Evolutionary conservation across 441 rosid species (phyloP).

Genomic region (Erodium moschatum): DNA sequence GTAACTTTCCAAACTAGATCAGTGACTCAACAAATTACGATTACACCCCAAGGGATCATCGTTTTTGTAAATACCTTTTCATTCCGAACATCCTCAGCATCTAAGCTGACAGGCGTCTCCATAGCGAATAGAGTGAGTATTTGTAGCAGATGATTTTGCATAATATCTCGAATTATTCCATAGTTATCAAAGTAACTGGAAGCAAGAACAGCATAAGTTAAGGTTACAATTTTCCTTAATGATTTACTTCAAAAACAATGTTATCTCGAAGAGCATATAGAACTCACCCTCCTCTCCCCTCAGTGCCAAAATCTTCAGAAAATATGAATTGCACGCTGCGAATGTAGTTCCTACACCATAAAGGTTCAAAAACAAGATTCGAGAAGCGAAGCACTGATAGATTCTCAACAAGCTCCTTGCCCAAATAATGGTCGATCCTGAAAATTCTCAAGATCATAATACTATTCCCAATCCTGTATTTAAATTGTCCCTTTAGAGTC

Average conservation of each 20-base stretch:
- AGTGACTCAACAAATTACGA: no score
- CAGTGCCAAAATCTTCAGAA: conserved; percentile 92
- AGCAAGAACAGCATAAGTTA: conserved; percentile 8
- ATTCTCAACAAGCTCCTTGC: conserved; percentile 89
- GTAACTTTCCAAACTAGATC: no score
- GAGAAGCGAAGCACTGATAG: conserved; percentile 85
- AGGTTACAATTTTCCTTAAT: conserved; percentile 11
- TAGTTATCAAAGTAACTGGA: conserved; percentile 76
- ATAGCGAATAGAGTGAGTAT: conserved; percentile 80
- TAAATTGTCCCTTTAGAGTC: neutral
- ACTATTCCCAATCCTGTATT: neutral
- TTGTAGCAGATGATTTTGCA: conserved; percentile 94
- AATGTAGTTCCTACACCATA: conserved; percentile 81
- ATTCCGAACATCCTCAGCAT: conserved; percentile 83
- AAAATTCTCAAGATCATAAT: conserved; percentile 10
- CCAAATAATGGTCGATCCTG: conserved; percentile 89
- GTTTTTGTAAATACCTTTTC: conserved; percentile 50
- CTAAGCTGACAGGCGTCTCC: conserved; percentile 96
- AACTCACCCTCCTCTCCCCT: conserved; percentile 83
- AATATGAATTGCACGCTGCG: conserved; percentile 78
- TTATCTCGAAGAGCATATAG: neutral
- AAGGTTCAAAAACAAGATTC: conserved; percentile 81
- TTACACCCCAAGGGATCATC: no score
- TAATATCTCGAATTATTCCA: conserved; percentile 85
- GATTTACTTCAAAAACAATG: conserved; percentile 5